Percentiles rank a stretch among this genome's conserved stretches.
Evolutionary conservation across 768 basidiomycete genomes (phyloP).

Genomic region (Phanerochaete carnosa): DNA sequence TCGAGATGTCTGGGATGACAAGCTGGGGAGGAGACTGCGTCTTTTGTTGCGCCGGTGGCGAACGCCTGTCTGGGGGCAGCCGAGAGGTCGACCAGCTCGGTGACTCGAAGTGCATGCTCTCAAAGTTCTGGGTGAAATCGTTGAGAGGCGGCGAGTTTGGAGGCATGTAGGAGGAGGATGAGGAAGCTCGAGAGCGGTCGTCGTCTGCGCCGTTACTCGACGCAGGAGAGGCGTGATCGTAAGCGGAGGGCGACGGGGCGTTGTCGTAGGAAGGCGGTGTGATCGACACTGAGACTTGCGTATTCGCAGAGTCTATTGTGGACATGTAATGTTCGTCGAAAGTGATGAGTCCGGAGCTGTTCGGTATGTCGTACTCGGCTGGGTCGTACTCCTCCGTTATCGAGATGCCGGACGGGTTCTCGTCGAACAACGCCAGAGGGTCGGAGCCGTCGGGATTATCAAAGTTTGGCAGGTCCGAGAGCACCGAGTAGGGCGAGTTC

Average conservation of each 20-base stretch:
- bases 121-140: conserved; percentile 53
- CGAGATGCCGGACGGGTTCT: conserved; percentile 36
- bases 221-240: conserved; percentile 60
- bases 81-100: conserved; percentile 51
- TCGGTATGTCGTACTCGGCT: conserved; percentile 63
- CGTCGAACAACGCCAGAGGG: conserved; percentile 46
- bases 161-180: conserved; percentile 56
- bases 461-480: conserved; percentile 55
- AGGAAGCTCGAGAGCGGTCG: conserved; percentile 60
- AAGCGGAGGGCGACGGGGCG: conserved; percentile 38
- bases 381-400: conserved; percentile 63
- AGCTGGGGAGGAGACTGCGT: conserved; percentile 63
- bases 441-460: conserved; percentile 33
- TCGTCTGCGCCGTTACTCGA: conserved; percentile 54
- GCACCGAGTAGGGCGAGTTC: conserved; percentile 65
- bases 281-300: conserved; percentile 37
- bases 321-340: conserved; percentile 53
- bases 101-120: conserved; percentile 61
- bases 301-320: conserved; percentile 24
- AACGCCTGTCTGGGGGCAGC: conserved; percentile 41
- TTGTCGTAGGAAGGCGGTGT: conserved; percentile 34
- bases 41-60: conserved; percentile 39
- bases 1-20: conserved; percentile 53
- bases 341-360: conserved; percentile 48
- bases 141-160: conserved; percentile 50